These are phyloP conservation scores for Jatropha curcas DNA, from an alignment of 345 rosid genomes.

Conservation along the genomic window DNA sequence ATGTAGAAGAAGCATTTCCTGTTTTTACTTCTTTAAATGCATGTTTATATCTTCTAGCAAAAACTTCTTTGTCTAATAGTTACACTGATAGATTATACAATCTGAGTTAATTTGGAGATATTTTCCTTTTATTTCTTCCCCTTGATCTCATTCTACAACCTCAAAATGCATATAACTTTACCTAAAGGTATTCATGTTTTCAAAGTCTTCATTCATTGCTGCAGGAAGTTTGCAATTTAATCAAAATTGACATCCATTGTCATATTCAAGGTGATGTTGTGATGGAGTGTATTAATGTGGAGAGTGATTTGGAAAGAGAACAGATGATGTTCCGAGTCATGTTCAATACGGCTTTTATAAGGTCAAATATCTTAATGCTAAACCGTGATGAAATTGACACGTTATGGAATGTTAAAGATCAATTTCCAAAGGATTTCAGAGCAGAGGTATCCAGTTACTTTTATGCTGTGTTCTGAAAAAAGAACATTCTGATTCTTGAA, in stretches of 20 bases:
- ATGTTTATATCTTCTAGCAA: neutral
- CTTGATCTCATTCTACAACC: neutral
- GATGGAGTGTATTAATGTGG: conserved; percentile 66
- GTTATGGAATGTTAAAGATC: conserved; percentile 60
- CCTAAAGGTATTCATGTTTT: conserved; percentile 5
- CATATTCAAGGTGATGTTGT: conserved; percentile 79
- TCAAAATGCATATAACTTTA: neutral
- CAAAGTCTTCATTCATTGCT: conserved; percentile 35
- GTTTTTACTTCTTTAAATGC: neutral
- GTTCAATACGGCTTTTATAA: conserved; percentile 75
- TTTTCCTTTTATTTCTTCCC: neutral
- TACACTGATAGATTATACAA: neutral
- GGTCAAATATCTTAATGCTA: conserved; percentile 63
- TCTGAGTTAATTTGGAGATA: neutral
- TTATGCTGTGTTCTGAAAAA: no score
- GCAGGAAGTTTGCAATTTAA: conserved; percentile 68
- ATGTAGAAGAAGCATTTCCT: neutral
- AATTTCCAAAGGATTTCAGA: conserved; percentile 67
- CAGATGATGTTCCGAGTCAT: conserved; percentile 72
- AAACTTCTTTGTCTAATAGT: neutral
- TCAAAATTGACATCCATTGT: conserved; percentile 67
- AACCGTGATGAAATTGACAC: conserved; percentile 67
- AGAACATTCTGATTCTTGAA: neutral
- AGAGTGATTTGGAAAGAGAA: conserved; percentile 59
- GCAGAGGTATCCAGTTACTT: conserved; percentile 55